Percentiles rank a stretch among this genome's conserved stretches.
Conservation (phyloP, 1,284 basidiomycete genomes). For the Agroathelia rolfsii region DNA sequence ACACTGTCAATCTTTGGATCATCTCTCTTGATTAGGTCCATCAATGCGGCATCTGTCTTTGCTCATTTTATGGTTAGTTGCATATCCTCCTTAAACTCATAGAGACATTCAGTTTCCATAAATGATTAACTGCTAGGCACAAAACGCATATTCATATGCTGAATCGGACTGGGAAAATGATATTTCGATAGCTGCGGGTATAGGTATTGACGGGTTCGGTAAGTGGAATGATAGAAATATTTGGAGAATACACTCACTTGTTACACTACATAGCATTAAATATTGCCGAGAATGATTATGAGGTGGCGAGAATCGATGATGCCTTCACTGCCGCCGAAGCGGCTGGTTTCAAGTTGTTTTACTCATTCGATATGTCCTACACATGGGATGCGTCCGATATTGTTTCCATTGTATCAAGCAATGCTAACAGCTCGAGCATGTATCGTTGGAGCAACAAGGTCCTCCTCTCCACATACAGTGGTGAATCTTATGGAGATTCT, state of each 20-base stretch:
- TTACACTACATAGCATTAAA: slow-evolving; percentile 17
- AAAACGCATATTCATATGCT: slow-evolving; percentile 19
- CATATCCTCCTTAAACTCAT: neutral
- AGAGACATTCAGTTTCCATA: neutral
- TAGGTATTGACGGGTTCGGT: slow-evolving; percentile 23
- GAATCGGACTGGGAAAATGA: slow-evolving; percentile 18
- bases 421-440: slow-evolving; percentile 17
- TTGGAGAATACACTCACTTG: too few species aligned
- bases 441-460: slow-evolving; percentile 18
- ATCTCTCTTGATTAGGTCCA: too few species aligned
- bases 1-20: too few species aligned
- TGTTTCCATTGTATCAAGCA: slow-evolving; percentile 12
- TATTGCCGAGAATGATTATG: slow-evolving; percentile 16
- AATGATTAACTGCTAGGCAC: slow-evolving; percentile 10
- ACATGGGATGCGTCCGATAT: slow-evolving; percentile 13
- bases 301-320: slow-evolving; percentile 17
- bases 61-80: slow-evolving; percentile 16
- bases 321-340: slow-evolving; percentile 21
- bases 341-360: slow-evolving; percentile 22
- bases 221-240: too few species aligned
- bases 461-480: slow-evolving; percentile 23
- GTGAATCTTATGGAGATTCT: slow-evolving; percentile 17
- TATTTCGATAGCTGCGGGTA: slow-evolving; percentile 20
- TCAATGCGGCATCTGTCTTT: slow-evolving; percentile 11
- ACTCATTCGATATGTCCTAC: slow-evolving; percentile 23